These are phyloP conservation scores for Emmonsiellopsis sp. DNA, from an alignment of 2,329 filamentous ascomycete species.

Conservation along the genomic window DNA sequence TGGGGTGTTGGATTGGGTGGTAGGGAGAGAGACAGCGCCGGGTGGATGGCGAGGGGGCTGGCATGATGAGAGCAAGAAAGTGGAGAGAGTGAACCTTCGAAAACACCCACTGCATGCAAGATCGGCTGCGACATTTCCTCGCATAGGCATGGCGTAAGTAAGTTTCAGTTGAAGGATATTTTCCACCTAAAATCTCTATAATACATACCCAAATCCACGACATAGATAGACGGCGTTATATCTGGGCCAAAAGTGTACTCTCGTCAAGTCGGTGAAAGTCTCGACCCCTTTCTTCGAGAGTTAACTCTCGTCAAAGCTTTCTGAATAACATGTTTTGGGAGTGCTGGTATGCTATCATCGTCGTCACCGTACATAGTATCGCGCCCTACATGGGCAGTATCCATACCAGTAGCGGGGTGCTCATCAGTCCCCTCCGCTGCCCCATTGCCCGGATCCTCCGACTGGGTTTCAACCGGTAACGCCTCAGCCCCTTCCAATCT, in stretches of 20 bases:
- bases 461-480: neutral
- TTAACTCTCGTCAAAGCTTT: constrained; percentile 33
- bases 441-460: constrained; percentile 3
- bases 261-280: neutral
- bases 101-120: too few species aligned
- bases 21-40: too few species aligned
- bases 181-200: neutral
- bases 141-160: too few species aligned
- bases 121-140: too few species aligned
- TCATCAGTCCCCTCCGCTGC: constrained; percentile 5
- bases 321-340: constrained; percentile 36
- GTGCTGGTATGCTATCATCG: constrained; percentile 32
- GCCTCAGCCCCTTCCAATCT: constrained; percentile 19
- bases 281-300: constrained; percentile 16
- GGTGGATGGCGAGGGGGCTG: too few species aligned
- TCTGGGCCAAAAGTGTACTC: neutral
- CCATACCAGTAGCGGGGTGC: constrained; percentile 7
- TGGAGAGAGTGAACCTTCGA: too few species aligned
- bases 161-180: too few species aligned
- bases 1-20: neutral
- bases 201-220: neutral
- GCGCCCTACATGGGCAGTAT: neutral
- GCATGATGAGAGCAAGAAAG: too few species aligned
- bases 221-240: neutral
- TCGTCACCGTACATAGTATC: constrained; percentile 8